phyloP scores from a whole-genome alignment of 2,329 filamentous ascomycete species.

The Xylariaceae sp. region DNA sequence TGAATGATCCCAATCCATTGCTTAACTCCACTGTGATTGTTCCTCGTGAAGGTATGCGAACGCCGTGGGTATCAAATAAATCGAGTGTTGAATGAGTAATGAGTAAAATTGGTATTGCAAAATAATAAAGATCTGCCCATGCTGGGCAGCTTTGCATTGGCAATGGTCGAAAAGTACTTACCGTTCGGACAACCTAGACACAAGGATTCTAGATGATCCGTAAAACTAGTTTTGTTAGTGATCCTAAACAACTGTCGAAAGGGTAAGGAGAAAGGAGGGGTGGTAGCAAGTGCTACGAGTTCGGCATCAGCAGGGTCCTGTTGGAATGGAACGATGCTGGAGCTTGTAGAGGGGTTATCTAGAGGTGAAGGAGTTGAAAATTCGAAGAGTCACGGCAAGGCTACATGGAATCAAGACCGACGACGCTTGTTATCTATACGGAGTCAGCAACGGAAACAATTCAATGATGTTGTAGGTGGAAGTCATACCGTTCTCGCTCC shows the following conservation, averaged over 20 bases:
- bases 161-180: constrained; percentile 31
- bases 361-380: constrained; percentile 11
- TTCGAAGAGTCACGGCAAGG: constrained; percentile 11
- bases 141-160: constrained; percentile 6
- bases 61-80: constrained; percentile 31
- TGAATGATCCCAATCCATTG: constrained; percentile 9
- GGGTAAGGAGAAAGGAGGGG: constrained; percentile 17
- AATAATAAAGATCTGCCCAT: constrained; percentile 7
- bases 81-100: constrained; percentile 15
- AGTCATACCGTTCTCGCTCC: constrained; percentile 42
- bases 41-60: constrained; percentile 19
- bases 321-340: constrained; percentile 24
- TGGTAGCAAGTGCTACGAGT: constrained; percentile 28
- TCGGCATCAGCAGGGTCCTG: constrained; percentile 35
- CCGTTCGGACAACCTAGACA: constrained; percentile 26
- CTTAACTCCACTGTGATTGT: constrained; percentile 11
- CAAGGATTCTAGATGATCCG: constrained; percentile 8
- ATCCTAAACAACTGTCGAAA: constrained; percentile 20
- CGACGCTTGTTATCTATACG: constrained; percentile 58
- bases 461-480: neutral
- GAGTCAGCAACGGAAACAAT: constrained; percentile 39
- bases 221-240: constrained; percentile 37
- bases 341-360: constrained; percentile 9
- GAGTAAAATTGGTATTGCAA: constrained; percentile 11
- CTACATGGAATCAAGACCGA: constrained; percentile 49